Percentiles rank a stretch among this genome's conserved stretches.
These are phyloP conservation scores for Colletotrichum paranaense DNA, from an alignment of 2,329 filamentous ascomycete genomes.

Conservation along the genomic window DNA sequence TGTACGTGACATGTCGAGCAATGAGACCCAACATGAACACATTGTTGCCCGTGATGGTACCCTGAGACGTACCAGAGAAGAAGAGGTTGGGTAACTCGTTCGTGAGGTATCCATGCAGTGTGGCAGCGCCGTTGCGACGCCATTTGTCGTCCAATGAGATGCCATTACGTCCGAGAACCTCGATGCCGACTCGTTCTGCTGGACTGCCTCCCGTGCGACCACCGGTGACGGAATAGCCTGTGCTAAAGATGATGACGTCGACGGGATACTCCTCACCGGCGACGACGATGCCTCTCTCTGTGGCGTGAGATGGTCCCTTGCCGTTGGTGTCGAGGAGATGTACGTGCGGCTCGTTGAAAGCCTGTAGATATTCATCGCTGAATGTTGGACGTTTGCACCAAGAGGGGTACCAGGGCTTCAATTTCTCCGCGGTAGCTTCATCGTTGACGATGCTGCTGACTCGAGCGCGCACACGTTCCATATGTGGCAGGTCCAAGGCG, in stretches of 20 bases:
- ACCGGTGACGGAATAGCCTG: slow-evolving; percentile 24
- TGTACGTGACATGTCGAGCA: slow-evolving; percentile 55
- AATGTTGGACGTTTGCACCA: slow-evolving; percentile 74
- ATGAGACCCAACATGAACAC: slow-evolving; percentile 40
- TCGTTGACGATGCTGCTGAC: slow-evolving; percentile 63
- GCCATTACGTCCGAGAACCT: slow-evolving; percentile 32
- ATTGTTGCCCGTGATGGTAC: neutral
- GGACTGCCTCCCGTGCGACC: slow-evolving; percentile 25
- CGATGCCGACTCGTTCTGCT: slow-evolving; percentile 20
- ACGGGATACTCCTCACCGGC: slow-evolving; percentile 58
- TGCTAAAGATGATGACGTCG: slow-evolving; percentile 45
- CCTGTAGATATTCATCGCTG: slow-evolving; percentile 66
- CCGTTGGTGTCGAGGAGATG: slow-evolving; percentile 53
- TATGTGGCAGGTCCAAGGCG: slow-evolving; percentile 43
- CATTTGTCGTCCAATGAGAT: slow-evolving; percentile 36
- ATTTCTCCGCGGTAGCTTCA: slow-evolving; percentile 56
- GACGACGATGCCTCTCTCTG: slow-evolving; percentile 57
- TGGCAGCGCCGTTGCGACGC: slow-evolving; percentile 9
- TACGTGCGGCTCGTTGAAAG: slow-evolving; percentile 70
- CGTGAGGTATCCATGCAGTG: slow-evolving; percentile 35
- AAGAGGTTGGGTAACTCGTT: slow-evolving; percentile 39
- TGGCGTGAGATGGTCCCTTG: slow-evolving; percentile 61
- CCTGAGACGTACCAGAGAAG: slow-evolving; percentile 21
- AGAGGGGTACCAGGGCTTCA: slow-evolving; percentile 69
- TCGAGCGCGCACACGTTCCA: slow-evolving; percentile 56